These are phyloP conservation scores for Mycena latifolia DNA, from an alignment of 768 basidiomycete genomes.

Conservation along the genomic window DNA sequence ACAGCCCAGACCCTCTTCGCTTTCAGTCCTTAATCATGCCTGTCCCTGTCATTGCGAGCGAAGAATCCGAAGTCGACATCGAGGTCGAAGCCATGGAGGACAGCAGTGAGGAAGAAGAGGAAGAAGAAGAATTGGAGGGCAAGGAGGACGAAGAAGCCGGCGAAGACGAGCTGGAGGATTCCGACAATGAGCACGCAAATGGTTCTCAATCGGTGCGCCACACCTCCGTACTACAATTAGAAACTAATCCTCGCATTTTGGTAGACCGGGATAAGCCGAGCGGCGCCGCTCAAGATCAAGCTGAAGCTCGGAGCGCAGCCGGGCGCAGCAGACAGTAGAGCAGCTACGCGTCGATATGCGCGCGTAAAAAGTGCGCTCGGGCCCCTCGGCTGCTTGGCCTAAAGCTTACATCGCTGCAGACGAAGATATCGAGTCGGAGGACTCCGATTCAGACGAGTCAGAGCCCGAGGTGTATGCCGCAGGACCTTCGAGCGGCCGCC, in stretches of 20 bases:
- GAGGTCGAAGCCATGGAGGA: slow-evolving; percentile 26
- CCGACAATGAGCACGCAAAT: slow-evolving; percentile 13
- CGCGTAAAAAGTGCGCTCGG: slow-evolving; percentile 21
- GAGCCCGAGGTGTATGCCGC: slow-evolving; percentile 38
- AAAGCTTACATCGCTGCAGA: slow-evolving; percentile 36
- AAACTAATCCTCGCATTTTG: not conserved
- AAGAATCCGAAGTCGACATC: slow-evolving; percentile 35
- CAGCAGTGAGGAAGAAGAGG: slow-evolving; percentile 15
- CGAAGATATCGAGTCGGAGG: slow-evolving; percentile 52
- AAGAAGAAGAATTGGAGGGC: not conserved
- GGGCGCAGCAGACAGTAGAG: not conserved
- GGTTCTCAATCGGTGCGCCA: slow-evolving; percentile 20
- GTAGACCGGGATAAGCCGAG: not conserved
- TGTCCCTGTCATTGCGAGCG: slow-evolving; percentile 26
- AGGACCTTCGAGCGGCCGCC: slow-evolving; percentile 18
- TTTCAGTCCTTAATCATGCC: too few relatives aligned
- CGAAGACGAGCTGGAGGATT: slow-evolving; percentile 36
- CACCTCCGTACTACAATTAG: not conserved
- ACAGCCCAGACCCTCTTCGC: too few relatives aligned
- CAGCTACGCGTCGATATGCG: slow-evolving; percentile 10
- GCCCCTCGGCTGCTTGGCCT: too few relatives aligned
- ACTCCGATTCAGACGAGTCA: slow-evolving; percentile 44
- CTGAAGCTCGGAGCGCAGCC: slow-evolving; percentile 32
- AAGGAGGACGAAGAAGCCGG: slow-evolving; percentile 23
- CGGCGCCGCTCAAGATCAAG: slow-evolving; percentile 28